Percentiles rank a stretch among this genome's conserved stretches.
Conservation (phyloP, 1,284 basidiomycete species). For the Moesziomyces globuligerus region DNA sequence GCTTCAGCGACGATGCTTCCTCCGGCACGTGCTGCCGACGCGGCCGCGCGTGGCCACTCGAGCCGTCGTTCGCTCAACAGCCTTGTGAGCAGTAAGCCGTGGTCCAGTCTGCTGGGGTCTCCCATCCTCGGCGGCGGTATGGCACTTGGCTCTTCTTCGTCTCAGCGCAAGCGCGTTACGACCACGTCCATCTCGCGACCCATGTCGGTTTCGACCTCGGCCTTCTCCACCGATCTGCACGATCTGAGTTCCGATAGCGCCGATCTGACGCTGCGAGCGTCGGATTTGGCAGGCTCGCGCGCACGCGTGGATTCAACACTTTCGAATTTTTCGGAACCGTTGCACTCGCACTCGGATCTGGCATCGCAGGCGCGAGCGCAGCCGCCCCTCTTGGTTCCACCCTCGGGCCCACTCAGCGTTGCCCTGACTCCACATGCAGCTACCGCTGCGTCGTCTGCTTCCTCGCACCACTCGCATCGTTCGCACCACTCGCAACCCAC, state of each 20-base stretch:
- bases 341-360: slow-evolving; percentile 9
- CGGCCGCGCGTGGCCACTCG: slow-evolving; percentile 18
- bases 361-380: not conserved
- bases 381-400: slow-evolving; percentile 5
- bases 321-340: slow-evolving; percentile 38
- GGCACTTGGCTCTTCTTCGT: slow-evolving; percentile 8
- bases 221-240: slow-evolving; percentile 20
- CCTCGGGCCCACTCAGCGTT: slow-evolving; percentile 13
- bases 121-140: slow-evolving; percentile 19
- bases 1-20: slow-evolving; percentile 15
- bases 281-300: slow-evolving; percentile 18
- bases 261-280: slow-evolving; percentile 30
- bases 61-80: slow-evolving; percentile 41
- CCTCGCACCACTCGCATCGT: slow-evolving; percentile 17
- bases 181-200: slow-evolving; percentile 34
- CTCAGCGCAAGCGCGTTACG: slow-evolving; percentile 24
- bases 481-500: slow-evolving; percentile 19
- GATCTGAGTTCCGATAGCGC: slow-evolving; percentile 12
- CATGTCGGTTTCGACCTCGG: slow-evolving; percentile 38
- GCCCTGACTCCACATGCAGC: slow-evolving; percentile 19
- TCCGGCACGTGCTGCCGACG: slow-evolving; percentile 1
- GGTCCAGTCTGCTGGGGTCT: slow-evolving; percentile 34
- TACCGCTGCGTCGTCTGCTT: slow-evolving; percentile 6
- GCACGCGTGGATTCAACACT: slow-evolving; percentile 17
- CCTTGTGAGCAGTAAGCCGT: slow-evolving; percentile 28